Base-by-base conservation (phyloP, 495 filamentous ascomycete genomes). In the Penicillium fimorum region DNA sequence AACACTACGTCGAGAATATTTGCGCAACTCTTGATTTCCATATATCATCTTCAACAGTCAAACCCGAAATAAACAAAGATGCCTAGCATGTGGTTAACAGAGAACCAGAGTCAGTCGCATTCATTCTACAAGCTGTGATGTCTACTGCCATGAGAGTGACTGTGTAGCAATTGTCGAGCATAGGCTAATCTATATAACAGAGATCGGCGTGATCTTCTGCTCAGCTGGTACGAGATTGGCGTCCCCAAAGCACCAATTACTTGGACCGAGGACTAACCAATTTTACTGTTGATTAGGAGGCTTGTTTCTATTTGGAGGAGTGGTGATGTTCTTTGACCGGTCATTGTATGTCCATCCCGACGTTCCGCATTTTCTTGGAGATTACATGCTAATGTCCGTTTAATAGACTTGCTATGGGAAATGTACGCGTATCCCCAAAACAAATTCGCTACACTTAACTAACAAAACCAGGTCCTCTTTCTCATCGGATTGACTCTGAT, bases 261-360 rank as follows among this genome's bases (percentile, higher is more conserved):
- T 8, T 17, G 3, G 33, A 17, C 17, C 15, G 22, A 38, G 32
- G 33, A 35, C 38, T 56, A n/a, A 63, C 40, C 27, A n/a, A 13
- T 32, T 38, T 12, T 47, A 40, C 17, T n/a, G 38, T 0, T 29
- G 42, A 41, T 44, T 64, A 92, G 93, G 93, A 61, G 90, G 86
- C 50, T 84, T 96, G 77, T 98, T 98, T 81, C 82, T 98, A 45
- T 78, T 96, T 67, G 90, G 91, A 56, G 94, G 94, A 49, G 89
- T 97, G 5, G 72, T 97, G 59, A 84, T 98, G 76, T 97, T 98
- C 78, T 98, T 97, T 71, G 94, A 98, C 74, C 85, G 95, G 55
- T 90, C 94, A 61, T 89, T 97, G 91, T 89, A 80, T 38, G 82
- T 70, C 12, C 15, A 33, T 11, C 49, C 22, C 27, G 47, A 15